phyloP scores from a whole-genome alignment of 345 rosid genomes.

The Sonneratia caseolaris region DNA sequence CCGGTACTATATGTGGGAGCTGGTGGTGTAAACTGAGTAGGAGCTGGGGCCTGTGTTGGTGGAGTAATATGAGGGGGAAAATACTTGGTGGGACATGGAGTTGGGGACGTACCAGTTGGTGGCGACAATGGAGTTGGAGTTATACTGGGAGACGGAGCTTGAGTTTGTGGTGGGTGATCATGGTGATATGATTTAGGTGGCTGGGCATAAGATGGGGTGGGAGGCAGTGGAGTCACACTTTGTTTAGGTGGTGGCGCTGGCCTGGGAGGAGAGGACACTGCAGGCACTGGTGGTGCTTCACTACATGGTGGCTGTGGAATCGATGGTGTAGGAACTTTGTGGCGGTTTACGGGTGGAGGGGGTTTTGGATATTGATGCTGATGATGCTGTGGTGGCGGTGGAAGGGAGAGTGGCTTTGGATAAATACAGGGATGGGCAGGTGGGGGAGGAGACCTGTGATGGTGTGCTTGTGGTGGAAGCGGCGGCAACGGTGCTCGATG shows the following conservation, averaged over 20 bases:
- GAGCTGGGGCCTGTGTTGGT: slow-evolving; percentile 4
- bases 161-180: not conserved
- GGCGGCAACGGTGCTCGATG: not conserved
- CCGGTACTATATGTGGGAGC: not conserved
- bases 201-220: not conserved
- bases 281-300: slow-evolving; percentile 6
- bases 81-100: not conserved
- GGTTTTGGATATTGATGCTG: not conserved
- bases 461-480: not conserved
- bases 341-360: slow-evolving; percentile 6
- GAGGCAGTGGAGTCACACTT: slow-evolving; percentile 7
- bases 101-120: not conserved
- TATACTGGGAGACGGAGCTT: slow-evolving; percentile 2
- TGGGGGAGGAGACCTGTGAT: not conserved
- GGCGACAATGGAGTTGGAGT: slow-evolving; percentile 9
- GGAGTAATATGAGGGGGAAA: not conserved
- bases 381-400: slow-evolving; percentile 3
- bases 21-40: slow-evolving; percentile 3
- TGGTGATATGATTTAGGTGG: slow-evolving; percentile 7
- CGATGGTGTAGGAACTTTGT: slow-evolving; percentile 5
- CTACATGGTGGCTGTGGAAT: slow-evolving; percentile 7
- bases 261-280: not conserved
- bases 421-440: not conserved
- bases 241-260: not conserved
- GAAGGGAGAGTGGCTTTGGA: not conserved